Evolutionary conservation across 441 rosid genomes (phyloP).

Genomic region (Lagerstroemia fauriei): DNA sequence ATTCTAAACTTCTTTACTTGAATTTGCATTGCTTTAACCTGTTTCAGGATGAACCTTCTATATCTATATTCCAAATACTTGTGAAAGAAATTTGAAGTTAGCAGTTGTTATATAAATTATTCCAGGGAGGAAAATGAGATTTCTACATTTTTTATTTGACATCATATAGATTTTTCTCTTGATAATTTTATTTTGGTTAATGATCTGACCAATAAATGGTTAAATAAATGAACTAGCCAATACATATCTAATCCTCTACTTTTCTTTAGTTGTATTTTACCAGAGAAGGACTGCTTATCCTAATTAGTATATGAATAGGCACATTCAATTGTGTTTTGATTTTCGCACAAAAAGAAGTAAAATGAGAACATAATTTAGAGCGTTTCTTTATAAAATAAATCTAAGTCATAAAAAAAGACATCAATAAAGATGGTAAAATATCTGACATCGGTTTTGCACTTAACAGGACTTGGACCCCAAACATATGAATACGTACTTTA

Average conservation of each 20-base stretch:
- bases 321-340: too few relatives aligned
- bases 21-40: conserved; percentile 15
- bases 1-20: too few relatives aligned
- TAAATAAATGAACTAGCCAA: neutral
- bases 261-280: conserved; percentile 51
- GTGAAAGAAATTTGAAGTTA: conserved; percentile 80
- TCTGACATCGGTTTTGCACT: neutral
- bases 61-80: conserved; percentile 84
- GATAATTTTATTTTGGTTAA: conserved; percentile 1
- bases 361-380: too few relatives aligned
- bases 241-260: conserved; percentile 19
- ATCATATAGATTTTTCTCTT: neutral
- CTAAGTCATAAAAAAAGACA: too few relatives aligned
- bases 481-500: too few relatives aligned
- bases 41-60: conserved; percentile 80
- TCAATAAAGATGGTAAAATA: too few relatives aligned
- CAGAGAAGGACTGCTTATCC: conserved; percentile 84
- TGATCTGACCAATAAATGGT: neutral
- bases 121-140: conserved; percentile 90
- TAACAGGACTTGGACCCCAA: neutral
- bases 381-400: too few relatives aligned
- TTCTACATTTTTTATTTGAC: conserved; percentile 21
- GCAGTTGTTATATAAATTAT: conserved; percentile 72
- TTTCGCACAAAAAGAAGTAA: too few relatives aligned
- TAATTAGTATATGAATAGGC: too few relatives aligned